A percentile compares a stretch with the other conserved stretches of the same genome.
phyloP scores from a whole-genome alignment of 2,329 filamentous ascomycete species.

The Ophiostoma tasmaniense region DNA sequence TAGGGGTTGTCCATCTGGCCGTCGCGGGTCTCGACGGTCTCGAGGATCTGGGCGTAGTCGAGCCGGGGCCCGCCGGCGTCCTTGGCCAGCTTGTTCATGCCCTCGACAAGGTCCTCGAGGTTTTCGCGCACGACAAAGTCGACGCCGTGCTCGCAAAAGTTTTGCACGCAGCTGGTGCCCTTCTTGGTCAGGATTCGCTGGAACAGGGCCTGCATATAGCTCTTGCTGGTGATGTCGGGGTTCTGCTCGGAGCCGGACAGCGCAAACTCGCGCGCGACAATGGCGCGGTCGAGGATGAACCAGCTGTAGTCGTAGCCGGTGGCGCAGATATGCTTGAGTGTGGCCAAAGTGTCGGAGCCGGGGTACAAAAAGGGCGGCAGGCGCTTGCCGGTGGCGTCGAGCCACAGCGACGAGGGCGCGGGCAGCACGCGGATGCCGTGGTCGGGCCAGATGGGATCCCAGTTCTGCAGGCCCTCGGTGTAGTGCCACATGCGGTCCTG shows the following conservation, averaged over 20 bases:
- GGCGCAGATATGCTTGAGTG: constrained; percentile 49
- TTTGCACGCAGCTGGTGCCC: constrained; percentile 47
- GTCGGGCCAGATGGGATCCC: constrained; percentile 52
- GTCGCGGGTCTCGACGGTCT: constrained; percentile 45
- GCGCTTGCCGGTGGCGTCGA: constrained; percentile 51
- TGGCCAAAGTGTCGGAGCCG: constrained; percentile 48
- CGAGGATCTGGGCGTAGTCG: constrained; percentile 35
- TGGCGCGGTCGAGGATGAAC: constrained; percentile 51
- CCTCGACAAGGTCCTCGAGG: constrained; percentile 45
- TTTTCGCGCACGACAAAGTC: constrained; percentile 53
- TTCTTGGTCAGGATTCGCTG: constrained; percentile 43
- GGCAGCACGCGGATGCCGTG: constrained; percentile 55
- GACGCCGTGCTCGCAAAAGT: constrained; percentile 49
- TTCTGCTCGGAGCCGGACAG: constrained; percentile 57
- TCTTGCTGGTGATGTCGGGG: constrained; percentile 51
- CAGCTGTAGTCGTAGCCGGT: constrained; percentile 56
- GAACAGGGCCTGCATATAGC: constrained; percentile 42
- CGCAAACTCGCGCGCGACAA: constrained; percentile 53
- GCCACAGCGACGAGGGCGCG: constrained; percentile 53
- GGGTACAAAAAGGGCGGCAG: constrained; percentile 50
- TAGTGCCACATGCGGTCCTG: constrained; percentile 60
- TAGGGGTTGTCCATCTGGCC: constrained; percentile 47
- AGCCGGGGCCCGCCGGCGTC: constrained; percentile 40
- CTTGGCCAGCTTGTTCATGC: constrained; percentile 49
- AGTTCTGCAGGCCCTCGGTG: constrained; percentile 53